Conservation (phyloP, 768 basidiomycete species). For the Flagelloscypha sp. region DNA sequence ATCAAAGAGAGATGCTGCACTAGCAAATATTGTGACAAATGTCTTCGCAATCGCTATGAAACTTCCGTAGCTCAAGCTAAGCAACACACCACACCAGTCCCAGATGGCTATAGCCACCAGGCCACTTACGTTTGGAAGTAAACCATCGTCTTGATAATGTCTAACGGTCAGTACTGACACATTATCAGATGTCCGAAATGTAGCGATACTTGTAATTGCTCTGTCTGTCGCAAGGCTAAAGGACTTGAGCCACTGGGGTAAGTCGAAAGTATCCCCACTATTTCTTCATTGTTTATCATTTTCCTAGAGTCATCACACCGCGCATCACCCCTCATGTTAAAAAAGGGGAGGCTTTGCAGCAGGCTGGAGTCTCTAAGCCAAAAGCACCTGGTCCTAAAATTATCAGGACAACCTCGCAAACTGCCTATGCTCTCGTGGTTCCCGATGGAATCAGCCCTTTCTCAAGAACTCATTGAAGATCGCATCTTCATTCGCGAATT, state of each 20-base stretch:
- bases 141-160: constrained; percentile 10
- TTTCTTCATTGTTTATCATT: too few relatives aligned
- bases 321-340: too few relatives aligned
- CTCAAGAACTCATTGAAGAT: constrained; percentile 40
- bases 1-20: constrained; percentile 37
- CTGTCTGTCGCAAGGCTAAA: constrained; percentile 52
- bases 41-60: constrained; percentile 63
- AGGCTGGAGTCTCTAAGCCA: too few relatives aligned
- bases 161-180: background rate
- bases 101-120: constrained; percentile 16
- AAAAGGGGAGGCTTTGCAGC: too few relatives aligned
- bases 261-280: constrained; percentile 15
- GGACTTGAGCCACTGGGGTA: constrained; percentile 57
- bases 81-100: constrained; percentile 16
- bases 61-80: constrained; percentile 38
- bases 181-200: constrained; percentile 60
- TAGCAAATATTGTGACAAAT: constrained; percentile 54
- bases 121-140: constrained; percentile 47
- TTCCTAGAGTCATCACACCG: too few relatives aligned
- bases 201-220: constrained; percentile 58
- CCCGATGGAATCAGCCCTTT: constrained; percentile 32
- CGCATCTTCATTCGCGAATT: constrained; percentile 75
- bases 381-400: too few relatives aligned
- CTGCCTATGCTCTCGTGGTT: constrained; percentile 53
- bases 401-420: too few relatives aligned